Evolutionary conservation across 306 rosid genomes (phyloP).

Genomic region (Glycyrrhiza uralensis): DNA sequence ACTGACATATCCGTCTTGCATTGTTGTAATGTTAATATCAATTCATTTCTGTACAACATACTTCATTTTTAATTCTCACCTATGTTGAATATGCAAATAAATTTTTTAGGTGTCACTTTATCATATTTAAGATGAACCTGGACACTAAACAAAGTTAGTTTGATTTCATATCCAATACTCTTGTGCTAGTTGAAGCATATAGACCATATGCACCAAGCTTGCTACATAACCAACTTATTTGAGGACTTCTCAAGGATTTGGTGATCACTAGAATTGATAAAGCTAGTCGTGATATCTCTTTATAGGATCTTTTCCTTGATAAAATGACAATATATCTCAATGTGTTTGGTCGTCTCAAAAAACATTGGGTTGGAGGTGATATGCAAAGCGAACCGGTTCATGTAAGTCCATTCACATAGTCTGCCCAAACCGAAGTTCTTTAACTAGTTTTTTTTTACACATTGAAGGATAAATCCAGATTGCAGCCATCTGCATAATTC

Average conservation of each 20-base stretch:
- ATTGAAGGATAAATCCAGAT: too few species aligned
- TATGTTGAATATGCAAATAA: neutral
- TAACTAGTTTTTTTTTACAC: too few species aligned
- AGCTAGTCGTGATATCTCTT: neutral
- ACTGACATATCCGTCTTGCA: constrained; percentile 6
- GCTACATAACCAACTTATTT: neutral
- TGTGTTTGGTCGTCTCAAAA: too few species aligned
- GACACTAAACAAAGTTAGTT: too few species aligned
- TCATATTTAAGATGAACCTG: too few species aligned
- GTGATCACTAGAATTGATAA: neutral
- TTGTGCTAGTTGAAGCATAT: too few species aligned
- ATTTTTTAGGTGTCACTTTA: neutral
- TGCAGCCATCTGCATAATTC: too few species aligned
- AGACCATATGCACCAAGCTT: neutral
- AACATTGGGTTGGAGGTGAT: too few species aligned
- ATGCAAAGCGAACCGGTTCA: too few species aligned
- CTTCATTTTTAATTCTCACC: neutral
- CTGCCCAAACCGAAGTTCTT: too few species aligned
- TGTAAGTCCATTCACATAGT: too few species aligned
- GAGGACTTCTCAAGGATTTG: neutral
- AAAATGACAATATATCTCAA: neutral
- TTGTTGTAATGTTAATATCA: constrained; percentile 14
- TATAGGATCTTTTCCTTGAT: neutral
- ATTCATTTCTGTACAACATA: constrained; percentile 18
- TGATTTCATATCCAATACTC: too few species aligned